Base-by-base conservation (phyloP, 2,329 filamentous ascomycete species). In the Colletotrichum filicis region DNA sequence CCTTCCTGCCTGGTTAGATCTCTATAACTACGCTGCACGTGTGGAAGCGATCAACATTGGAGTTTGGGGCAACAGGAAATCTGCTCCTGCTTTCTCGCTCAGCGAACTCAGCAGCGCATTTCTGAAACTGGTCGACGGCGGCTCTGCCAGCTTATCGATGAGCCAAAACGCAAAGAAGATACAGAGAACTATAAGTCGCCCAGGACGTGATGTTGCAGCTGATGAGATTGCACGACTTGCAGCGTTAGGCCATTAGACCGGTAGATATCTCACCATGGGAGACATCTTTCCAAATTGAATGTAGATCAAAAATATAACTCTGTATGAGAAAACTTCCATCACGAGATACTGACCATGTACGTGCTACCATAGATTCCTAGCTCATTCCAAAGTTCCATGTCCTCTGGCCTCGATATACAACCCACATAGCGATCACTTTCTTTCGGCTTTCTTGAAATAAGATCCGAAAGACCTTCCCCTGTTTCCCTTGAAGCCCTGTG, bases 1-100 rank as follows among this genome's bases (percentile, higher is more conserved):
- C 6, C 78, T 88, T 1, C 86, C 87, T 0, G 73, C 82, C 0
- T 87, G 86, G 86, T 78, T 83, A 0, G 86, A 88, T 63, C 80
- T 83, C 0, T 86, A 86, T 66, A 85, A 86, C 61, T 87, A 82
- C 66, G 85, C 85, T 8, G 78, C 78, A 16, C 80, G 82, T 2
- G 83, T 82, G 0, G 85, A 88, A 75, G 83, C 79, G 62, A 75
- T 85, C 0, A 82, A 82, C 0, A 79, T 88, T 12, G 86, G 86
- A 0, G 72, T 84, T 0, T 85, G 82, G 78, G 84, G 77, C 1
- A 83, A 79, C 61, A 77, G 78, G n/a, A 75, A 76, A 5, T 78
- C 78, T 1, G 81, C 83, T 1, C 84, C 85, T 0, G 73, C 71
- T 0, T 78, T 79, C 75, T 75, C 78, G 8, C 75, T 74, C 1